Percentiles rank a stretch among this genome's conserved stretches.
Evolutionary conservation across 1,139 yeast species (phyloP).

Genomic region (Hanseniaspora uvarum): DNA sequence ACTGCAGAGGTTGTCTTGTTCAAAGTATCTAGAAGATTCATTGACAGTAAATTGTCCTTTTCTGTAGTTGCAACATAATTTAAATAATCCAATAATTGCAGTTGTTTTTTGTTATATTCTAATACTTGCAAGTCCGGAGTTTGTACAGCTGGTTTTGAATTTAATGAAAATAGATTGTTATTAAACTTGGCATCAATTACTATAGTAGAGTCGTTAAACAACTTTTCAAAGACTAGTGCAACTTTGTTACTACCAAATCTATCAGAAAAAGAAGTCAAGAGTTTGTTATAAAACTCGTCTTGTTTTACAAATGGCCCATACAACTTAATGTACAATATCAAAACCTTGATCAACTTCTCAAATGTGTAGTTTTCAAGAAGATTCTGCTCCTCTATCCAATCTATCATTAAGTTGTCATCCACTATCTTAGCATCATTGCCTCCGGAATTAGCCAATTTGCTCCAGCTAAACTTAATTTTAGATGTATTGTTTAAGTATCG

Average conservation of each 20-base stretch:
- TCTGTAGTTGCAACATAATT: slow-evolving; percentile 22
- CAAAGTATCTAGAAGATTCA: slow-evolving; percentile 21
- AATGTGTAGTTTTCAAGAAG: slow-evolving; percentile 1
- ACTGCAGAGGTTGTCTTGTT: slow-evolving; percentile 21
- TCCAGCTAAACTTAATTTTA: slow-evolving; percentile 13
- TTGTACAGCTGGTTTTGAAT: not conserved
- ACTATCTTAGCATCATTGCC: not conserved
- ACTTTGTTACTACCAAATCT: slow-evolving; percentile 14
- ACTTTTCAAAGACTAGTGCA: not conserved
- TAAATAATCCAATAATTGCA: slow-evolving; percentile 23
- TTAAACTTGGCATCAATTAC: not conserved
- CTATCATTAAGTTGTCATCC: slow-evolving; percentile 2
- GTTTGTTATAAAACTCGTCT: not conserved
- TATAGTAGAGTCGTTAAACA: not conserved
- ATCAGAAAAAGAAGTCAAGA: slow-evolving; percentile 11
- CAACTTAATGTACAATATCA: slow-evolving; percentile 2
- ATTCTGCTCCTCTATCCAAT: slow-evolving; percentile 15
- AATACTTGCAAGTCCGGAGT: not conserved
- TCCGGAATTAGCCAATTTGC: not conserved
- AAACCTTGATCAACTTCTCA: not conserved
- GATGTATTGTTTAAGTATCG: slow-evolving; percentile 6
- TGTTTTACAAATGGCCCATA: slow-evolving; percentile 6
- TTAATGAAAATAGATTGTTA: not conserved
- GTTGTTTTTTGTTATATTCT: slow-evolving; percentile 1
- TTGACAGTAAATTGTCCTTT: slow-evolving; percentile 23